A percentile compares a stretch with the other conserved stretches of the same genome.
phyloP scores from a whole-genome alignment of 352 stramenopile genomes.

The Globisporangium acanthophoron region DNA sequence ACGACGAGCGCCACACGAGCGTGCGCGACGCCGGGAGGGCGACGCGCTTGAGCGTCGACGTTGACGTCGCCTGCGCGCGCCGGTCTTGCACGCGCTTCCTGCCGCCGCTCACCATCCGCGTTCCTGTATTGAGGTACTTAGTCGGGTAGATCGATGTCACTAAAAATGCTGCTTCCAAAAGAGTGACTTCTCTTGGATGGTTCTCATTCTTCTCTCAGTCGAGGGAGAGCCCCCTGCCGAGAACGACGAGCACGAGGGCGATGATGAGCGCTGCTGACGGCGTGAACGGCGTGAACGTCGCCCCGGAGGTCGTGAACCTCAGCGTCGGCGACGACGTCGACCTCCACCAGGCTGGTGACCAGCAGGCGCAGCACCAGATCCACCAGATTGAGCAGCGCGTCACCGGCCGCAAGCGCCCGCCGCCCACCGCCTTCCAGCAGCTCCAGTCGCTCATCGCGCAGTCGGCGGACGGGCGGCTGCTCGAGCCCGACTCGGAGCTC shows the following conservation, averaged over 20 bases:
- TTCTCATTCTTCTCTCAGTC: background rate
- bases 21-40: constrained; percentile 31
- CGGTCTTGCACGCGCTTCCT: constrained; percentile 33
- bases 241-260: background rate
- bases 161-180: too few relatives aligned
- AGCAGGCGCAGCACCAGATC: constrained; percentile 1
- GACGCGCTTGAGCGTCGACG: background rate
- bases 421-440: constrained; percentile 11
- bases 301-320: background rate
- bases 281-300: background rate
- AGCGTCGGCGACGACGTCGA: constrained; percentile 2
- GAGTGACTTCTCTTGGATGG: too few relatives aligned
- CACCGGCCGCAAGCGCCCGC: constrained; percentile 18
- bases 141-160: background rate
- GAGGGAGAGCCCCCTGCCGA: background rate
- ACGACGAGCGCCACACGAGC: constrained; percentile 62
- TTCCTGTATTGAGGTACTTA: background rate
- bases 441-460: constrained; percentile 15
- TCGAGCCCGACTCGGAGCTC: constrained; percentile 25
- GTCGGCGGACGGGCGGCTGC: constrained; percentile 10
- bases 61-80: constrained; percentile 11
- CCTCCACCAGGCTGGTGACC: constrained; percentile 3
- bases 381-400: constrained; percentile 1
- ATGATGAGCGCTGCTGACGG: background rate
- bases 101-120: constrained; percentile 61